A percentile compares a stretch with the other conserved stretches of the same genome.
Evolutionary conservation across 192 early-diverging fungal species (phyloP).

Genomic region (Backusella macrospora): DNA sequence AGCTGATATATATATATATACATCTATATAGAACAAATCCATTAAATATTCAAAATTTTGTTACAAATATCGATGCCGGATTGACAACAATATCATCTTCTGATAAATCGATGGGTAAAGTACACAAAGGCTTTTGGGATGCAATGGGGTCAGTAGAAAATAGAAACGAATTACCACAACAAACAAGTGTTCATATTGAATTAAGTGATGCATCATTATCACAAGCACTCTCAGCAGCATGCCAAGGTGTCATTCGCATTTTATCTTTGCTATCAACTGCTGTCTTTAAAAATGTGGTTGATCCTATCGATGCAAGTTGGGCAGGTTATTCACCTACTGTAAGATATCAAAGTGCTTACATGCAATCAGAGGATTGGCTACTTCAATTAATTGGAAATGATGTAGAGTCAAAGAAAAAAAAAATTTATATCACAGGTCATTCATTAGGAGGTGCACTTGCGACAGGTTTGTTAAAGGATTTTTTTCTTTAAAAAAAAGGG

Average conservation of each 20-base stretch:
- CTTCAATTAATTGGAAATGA: constrained; percentile 22
- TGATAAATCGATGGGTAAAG: constrained; percentile 44
- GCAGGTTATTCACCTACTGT: constrained; percentile 35
- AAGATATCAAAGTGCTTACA: constrained; percentile 46
- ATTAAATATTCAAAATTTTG: constrained; percentile 57
- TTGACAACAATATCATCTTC: constrained; percentile 26
- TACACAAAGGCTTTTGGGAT: constrained; percentile 57
- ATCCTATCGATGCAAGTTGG: constrained; percentile 56
- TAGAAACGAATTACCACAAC: background rate
- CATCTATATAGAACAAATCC: constrained; percentile 46
- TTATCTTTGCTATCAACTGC: constrained; percentile 41
- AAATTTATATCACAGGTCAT: constrained; percentile 57
- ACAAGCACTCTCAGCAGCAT: constrained; percentile 42
- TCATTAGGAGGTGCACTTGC: constrained; percentile 53
- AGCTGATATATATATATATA: background rate
- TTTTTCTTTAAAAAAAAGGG: background rate
- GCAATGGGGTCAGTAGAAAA: constrained; percentile 47
- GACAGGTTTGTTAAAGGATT: constrained; percentile 34
- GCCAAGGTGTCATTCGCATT: constrained; percentile 41
- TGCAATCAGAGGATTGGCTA: constrained; percentile 44
- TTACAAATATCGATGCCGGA: constrained; percentile 49
- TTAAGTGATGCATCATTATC: constrained; percentile 48
- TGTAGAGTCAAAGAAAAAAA: constrained; percentile 31
- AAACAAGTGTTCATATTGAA: constrained; percentile 42
- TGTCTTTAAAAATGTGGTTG: constrained; percentile 47